Conservation (phyloP, 192 early-diverging fungal genomes). For the Umbelopsis vinacea region DNA sequence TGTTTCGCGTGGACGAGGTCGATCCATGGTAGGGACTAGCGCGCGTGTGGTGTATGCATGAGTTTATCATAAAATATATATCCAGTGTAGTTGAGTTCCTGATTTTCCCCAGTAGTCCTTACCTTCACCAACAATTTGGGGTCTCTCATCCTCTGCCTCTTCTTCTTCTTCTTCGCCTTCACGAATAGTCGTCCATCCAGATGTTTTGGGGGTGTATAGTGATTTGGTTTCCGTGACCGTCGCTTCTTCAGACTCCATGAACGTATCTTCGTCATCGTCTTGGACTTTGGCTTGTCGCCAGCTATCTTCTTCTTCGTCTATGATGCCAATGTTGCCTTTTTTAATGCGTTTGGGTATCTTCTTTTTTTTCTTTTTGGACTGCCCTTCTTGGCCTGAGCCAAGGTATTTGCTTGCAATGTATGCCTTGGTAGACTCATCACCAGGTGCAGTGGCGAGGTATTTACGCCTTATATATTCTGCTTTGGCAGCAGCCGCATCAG, state of each 20-base stretch:
- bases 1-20: neutral
- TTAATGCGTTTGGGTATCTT: conserved; percentile 28
- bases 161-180: conserved; percentile 25
- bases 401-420: conserved; percentile 46
- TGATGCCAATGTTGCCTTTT: conserved; percentile 43
- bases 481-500: conserved; percentile 4
- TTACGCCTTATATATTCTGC: conserved; percentile 33
- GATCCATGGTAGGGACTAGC: conserved; percentile 13
- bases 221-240: conserved; percentile 15
- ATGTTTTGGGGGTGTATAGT: conserved; percentile 3
- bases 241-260: neutral
- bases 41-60: neutral
- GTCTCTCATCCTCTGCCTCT: conserved; percentile 38
- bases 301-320: conserved; percentile 43
- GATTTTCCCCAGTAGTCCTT: neutral
- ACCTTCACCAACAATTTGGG: conserved; percentile 32
- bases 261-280: neutral
- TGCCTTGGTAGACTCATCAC: conserved; percentile 41
- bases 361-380: conserved; percentile 46
- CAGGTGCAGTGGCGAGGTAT: conserved; percentile 39
- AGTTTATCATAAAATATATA: neutral
- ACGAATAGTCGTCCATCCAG: conserved; percentile 34
- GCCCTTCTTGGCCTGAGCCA: conserved; percentile 4
- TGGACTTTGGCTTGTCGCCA: conserved; percentile 23
- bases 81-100: too few species aligned